Conservation (phyloP, 176 grass and related monocot genomes). For the Triticum turgidum region DNA sequence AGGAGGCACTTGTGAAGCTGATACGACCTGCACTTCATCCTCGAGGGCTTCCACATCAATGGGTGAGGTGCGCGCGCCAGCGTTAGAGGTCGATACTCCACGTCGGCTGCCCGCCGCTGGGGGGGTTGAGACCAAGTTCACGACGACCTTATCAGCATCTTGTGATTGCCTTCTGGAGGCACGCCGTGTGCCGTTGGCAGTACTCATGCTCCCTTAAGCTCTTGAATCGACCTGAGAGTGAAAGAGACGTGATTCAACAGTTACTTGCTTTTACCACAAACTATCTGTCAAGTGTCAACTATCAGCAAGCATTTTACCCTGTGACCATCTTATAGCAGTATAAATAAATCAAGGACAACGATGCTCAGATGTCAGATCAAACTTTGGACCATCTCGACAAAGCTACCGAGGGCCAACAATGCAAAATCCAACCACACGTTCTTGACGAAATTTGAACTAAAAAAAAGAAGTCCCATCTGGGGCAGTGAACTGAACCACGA, state of each 20-base stretch:
- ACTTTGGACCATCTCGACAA: background rate
- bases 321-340: background rate
- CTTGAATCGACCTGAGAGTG: slow-evolving; percentile 8
- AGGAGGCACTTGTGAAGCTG: slow-evolving; percentile 42
- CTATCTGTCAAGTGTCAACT: background rate
- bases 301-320: background rate
- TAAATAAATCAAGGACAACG: background rate
- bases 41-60: slow-evolving; percentile 50
- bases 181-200: slow-evolving; percentile 1
- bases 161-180: slow-evolving; percentile 19
- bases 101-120: background rate
- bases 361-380: background rate
- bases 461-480: background rate
- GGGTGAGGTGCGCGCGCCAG: slow-evolving; percentile 32
- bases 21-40: slow-evolving; percentile 45
- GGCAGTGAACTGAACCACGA: background rate
- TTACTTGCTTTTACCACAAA: background rate
- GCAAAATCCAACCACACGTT: background rate
- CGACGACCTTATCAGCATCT: slow-evolving; percentile 40
- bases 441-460: background rate
- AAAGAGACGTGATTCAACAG: background rate
- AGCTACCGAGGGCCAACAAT: background rate
- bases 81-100: background rate
- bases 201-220: slow-evolving; percentile 32
- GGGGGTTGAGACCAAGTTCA: slow-evolving; percentile 24